Base-by-base conservation (phyloP, 345 rosid species). In the Camelina hispida region DNA sequence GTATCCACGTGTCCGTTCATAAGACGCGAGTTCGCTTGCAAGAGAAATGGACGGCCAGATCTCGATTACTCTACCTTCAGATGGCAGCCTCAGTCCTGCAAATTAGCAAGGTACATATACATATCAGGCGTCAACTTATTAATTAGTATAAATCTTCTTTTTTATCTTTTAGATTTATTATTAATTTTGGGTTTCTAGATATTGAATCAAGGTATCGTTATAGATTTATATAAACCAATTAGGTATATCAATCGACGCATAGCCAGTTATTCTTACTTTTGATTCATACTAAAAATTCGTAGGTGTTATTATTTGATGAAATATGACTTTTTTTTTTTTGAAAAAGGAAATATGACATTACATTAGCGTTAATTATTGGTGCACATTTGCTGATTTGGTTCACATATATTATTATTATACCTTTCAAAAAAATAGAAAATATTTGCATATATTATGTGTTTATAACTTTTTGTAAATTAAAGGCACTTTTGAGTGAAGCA, bases 11-110 rank as follows among this genome's bases (percentile, higher is more conserved):
- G 98, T 81, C 89, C 91, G 0, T 91, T 89, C 83, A 82, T 93
- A 15, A 83, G 89, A 61, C 80, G 58, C 4, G 95, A 87, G 80
- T 93, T 89, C 78, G 51, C 52, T 59, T 90, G 97, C 82, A 75
- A 73, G 72, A 82, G 52, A 55, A 88, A 93, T 66, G 98, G 97
- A 63, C 89, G 96, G 44, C 88, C 88, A 3, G 98, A 93, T 80
- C 81, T 75, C 32, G 60, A 62, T 25, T 87, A 82, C 79, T 50
- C 91, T 47, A 44, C 80, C 7, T 91, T 87, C 75, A 75, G 87
- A 64, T 93, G 98, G 98, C 85, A 84, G 73, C 98, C 98, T 65
- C 80, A 53, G 5, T 66, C 17, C 70, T 93, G 98, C 81, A 69
- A 78, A 54, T 48, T 93, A 64, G 43, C 80, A 43, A 85, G 89